Evolutionary conservation across 768 basidiomycete genomes (phyloP), one percentile per base, ranked within the genome.

Genomic region (Butyriboletus loyo): DNA sequence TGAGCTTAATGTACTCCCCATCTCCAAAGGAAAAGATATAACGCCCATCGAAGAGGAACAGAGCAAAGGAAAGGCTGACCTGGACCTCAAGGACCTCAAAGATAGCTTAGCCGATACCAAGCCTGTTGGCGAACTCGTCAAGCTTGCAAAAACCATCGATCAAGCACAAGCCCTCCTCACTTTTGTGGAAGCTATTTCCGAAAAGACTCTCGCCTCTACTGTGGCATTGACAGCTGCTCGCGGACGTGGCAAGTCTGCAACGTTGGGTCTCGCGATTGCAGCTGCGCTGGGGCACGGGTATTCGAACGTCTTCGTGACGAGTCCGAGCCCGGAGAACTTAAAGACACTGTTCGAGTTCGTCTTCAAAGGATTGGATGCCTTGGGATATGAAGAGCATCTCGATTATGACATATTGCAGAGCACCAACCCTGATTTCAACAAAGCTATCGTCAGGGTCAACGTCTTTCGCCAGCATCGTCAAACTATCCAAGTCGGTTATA

Each of bases 341-440:
- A 95, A 89, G 74, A 98, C 96, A 0, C 68, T 98, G n/a, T 99
- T 98, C 64, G 93, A 98, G 53, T 98, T 99, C 68, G 80, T 98
- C 25, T 97, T 97, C 79, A 96, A 97, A 67, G 97, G 96, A 1
- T 75, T 99, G 75, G 96, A 98, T 66, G 88, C 81, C 3, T 73
- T 98, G 32, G 94, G 93, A 1, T 99, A 95, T 65, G 94, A 98
- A 70, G 97, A 98, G 67, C 96, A 98, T 72, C 77, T 97, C 45
- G 96, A 98, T 63, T 99, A 98, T 59, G 97, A 98, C 63, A 92
- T 98, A 55, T 83, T 88, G 32, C 92, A 96, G 69, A 93, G 90
- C 55, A 92, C 89, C n/a, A 92, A 92, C 66, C 86, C 92, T 0
- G 95, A 97, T 49, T 91, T 93, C 63, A 90, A 89, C 65, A 94